Conservation (phyloP, 352 stramenopile species). For the Phytophthora pistaciae region DNA sequence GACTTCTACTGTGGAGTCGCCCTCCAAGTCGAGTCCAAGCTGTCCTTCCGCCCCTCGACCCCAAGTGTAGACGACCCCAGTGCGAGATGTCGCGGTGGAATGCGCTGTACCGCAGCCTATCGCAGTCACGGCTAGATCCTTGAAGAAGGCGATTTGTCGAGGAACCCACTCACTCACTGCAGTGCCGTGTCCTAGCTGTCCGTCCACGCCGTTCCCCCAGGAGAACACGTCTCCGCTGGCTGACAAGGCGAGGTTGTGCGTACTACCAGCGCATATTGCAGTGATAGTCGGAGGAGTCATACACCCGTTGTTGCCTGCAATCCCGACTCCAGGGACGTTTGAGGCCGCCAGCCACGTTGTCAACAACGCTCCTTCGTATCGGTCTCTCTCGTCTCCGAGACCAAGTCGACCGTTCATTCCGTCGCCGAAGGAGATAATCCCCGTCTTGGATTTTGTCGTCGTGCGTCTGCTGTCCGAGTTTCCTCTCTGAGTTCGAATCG, state of each 20-base stretch:
- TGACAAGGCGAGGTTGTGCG: slow-evolving; percentile 64
- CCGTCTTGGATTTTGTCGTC: slow-evolving; percentile 30
- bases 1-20: slow-evolving; percentile 2
- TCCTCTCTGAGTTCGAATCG: slow-evolving; percentile 1
- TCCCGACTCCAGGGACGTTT: slow-evolving; percentile 11
- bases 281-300: slow-evolving; percentile 47
- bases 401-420: slow-evolving; percentile 75
- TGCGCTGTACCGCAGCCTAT: slow-evolving; percentile 55
- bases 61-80: slow-evolving; percentile 68
- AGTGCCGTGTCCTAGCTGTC: slow-evolving; percentile 62
- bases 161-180: slow-evolving; percentile 70
- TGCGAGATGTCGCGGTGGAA: slow-evolving; percentile 55
- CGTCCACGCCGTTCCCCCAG: slow-evolving; percentile 67
- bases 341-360: slow-evolving; percentile 41
- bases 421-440: slow-evolving; percentile 75
- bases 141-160: slow-evolving; percentile 59
- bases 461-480: slow-evolving; percentile 9
- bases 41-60: slow-evolving; percentile 60
- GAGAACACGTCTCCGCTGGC: slow-evolving; percentile 66
- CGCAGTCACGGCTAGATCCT: slow-evolving; percentile 35
- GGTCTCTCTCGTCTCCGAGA: slow-evolving; percentile 60
- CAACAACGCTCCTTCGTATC: slow-evolving; percentile 49
- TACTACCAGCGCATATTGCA: slow-evolving; percentile 50
- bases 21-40: slow-evolving; percentile 39
- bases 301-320: slow-evolving; percentile 27